Evolutionary conservation across 78 protist genomes (phyloP), one percentile per base, ranked within the genome.

Genomic region (Pigoraptor vietnamica): DNA sequence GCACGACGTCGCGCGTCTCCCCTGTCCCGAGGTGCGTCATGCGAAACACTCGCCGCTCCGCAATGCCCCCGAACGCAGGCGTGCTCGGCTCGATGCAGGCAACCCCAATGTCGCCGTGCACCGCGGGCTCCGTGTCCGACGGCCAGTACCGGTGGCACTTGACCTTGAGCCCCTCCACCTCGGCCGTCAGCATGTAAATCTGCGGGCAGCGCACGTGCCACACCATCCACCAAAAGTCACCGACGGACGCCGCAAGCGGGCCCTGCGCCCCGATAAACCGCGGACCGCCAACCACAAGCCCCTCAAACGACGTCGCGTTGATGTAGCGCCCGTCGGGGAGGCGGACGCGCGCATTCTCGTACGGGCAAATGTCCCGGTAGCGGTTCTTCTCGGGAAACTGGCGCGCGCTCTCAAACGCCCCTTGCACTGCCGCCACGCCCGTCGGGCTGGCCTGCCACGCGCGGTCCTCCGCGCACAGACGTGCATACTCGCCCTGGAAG

Each of bases 151-250:
- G 90, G n/a, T 25, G 29, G 67, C 90, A 87, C 81, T 87, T 87
- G 36, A 29, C 81, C 79, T 89, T 93, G 24, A 32, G 35, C 81
- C 88, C 90, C 87, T 95, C 95, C 10, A 90, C 90, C 35, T 83
- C 93, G 25, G 39, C 86, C 0, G 97, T 95, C 21, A 92, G 32
- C 97, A 95, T 95, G 39, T 92, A 95, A 37, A 95, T 92, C 25
- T 93, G 89, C 40, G 93, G 87, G 35, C 92, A 84, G 32, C 86
- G 90, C 33, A 40, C 86, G 79, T 93, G 94, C 95, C 95, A 95
- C 82, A 92, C 90, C 97, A 95, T 95, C 84, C 89, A 88, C 97
- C 97, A 95, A 92, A 95, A 95, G 92, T 93, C 97, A 56, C 55
- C 40, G 33, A 93, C 38, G 29, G 97, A 93, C 56, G 90, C 83